Conservation (phyloP, 129 eudicot genomes). For the Flaveria linearis region DNA sequence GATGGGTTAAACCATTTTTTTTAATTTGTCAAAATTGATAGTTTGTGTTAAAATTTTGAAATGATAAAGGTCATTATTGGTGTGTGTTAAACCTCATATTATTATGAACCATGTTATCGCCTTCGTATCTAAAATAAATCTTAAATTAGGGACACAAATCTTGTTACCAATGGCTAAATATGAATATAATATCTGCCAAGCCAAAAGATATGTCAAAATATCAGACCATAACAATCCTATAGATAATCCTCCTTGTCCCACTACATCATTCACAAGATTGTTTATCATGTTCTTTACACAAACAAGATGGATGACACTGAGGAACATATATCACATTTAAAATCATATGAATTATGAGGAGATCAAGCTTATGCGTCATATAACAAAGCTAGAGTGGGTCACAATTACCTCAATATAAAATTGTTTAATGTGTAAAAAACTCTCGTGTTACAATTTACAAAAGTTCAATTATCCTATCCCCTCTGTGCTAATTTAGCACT, state of each 20-base stretch:
- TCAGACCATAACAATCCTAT: neutral
- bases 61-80: neutral
- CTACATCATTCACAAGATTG: too few species aligned
- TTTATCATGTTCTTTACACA: too few species aligned
- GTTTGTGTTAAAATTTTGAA: neutral
- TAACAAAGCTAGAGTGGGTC: neutral
- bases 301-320: neutral
- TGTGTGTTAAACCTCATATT: neutral
- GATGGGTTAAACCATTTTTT: neutral
- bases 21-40: neutral
- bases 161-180: neutral
- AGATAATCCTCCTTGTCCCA: neutral
- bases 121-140: neutral
- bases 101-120: neutral
- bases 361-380: neutral
- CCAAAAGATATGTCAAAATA: neutral
- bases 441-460: neutral
- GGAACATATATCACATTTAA: neutral
- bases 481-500: neutral
- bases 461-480: neutral
- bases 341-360: neutral
- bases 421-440: neutral
- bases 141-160: neutral
- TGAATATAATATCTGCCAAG: neutral
- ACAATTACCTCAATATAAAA: neutral